Evolutionary conservation across 2,329 filamentous ascomycete species (phyloP).

Genomic region (Daldinia eschscholtzii): DNA sequence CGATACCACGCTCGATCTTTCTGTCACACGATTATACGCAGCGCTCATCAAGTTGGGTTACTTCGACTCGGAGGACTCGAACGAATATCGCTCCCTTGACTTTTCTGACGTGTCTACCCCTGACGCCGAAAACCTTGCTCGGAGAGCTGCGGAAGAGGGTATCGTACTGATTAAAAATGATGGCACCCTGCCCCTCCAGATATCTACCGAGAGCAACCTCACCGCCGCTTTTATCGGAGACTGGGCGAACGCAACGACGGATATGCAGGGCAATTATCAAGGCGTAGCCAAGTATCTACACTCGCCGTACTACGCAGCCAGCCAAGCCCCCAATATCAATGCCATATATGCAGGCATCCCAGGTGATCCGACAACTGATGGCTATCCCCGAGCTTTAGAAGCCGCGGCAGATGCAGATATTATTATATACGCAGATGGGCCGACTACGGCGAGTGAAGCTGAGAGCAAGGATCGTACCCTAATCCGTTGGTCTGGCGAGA

Average conservation of each 20-base stretch:
- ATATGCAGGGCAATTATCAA: slow-evolving; percentile 55
- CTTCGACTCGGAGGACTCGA: slow-evolving; percentile 49
- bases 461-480: slow-evolving; percentile 64
- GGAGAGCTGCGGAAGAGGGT: slow-evolving; percentile 46
- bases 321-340: slow-evolving; percentile 60
- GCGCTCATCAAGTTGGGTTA: slow-evolving; percentile 52
- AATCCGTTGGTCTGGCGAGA: slow-evolving; percentile 65
- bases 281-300: slow-evolving; percentile 68
- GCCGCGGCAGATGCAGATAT: slow-evolving; percentile 61
- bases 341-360: slow-evolving; percentile 57
- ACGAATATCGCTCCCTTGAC: slow-evolving; percentile 43
- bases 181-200: slow-evolving; percentile 43
- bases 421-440: slow-evolving; percentile 68
- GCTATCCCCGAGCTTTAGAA: slow-evolving; percentile 53
- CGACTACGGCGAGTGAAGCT: slow-evolving; percentile 55
- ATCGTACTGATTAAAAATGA: slow-evolving; percentile 50
- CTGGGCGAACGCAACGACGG: slow-evolving; percentile 48
- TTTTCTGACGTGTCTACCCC: slow-evolving; percentile 46
- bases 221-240: slow-evolving; percentile 44
- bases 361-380: slow-evolving; percentile 48
- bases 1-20: slow-evolving; percentile 47
- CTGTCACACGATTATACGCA: slow-evolving; percentile 50
- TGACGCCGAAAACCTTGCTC: slow-evolving; percentile 44
- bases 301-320: slow-evolving; percentile 65
- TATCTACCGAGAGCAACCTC: slow-evolving; percentile 38